Percentiles rank a stretch among this genome's conserved stretches.
These are phyloP conservation scores for Erythrophleum fordii DNA, from an alignment of 306 rosid species.

Conservation along the genomic window DNA sequence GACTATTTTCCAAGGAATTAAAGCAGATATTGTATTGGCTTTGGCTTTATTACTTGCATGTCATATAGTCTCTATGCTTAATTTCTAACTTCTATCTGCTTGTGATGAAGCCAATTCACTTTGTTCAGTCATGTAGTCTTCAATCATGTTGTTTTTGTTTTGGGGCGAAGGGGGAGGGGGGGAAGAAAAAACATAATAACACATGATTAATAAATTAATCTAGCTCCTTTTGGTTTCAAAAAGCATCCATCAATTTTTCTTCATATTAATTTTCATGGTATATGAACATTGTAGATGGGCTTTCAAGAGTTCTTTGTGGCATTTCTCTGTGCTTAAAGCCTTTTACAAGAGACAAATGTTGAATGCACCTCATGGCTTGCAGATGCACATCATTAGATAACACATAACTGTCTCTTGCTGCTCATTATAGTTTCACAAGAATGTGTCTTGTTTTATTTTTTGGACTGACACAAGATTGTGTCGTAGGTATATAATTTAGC, in stretches of 20 bases:
- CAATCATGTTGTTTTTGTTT: too few species aligned
- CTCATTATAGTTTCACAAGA: slow-evolving; percentile 3
- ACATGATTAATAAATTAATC: neutral
- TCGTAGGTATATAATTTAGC: neutral
- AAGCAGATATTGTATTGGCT: neutral
- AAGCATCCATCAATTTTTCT: neutral
- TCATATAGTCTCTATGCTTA: neutral
- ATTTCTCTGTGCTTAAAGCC: neutral
- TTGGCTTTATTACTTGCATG: slow-evolving; percentile 5
- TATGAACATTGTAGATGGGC: neutral
- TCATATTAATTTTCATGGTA: neutral
- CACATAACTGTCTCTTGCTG: slow-evolving; percentile 6
- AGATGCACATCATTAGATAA: slow-evolving; percentile 2
- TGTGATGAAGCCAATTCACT: neutral
- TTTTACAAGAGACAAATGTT: neutral
- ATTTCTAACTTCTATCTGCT: neutral
- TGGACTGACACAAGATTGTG: neutral
- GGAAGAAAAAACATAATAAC: neutral
- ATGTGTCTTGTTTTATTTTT: neutral
- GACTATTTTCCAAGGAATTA: neutral
- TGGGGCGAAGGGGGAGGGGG: too few species aligned
- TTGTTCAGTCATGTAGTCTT: slow-evolving; percentile 1
- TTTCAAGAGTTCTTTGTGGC: neutral
- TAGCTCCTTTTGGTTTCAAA: neutral
- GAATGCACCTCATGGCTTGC: neutral